Evolutionary conservation across 129 eudicot genomes (phyloP).

Genomic region (Calendula officinalis): DNA sequence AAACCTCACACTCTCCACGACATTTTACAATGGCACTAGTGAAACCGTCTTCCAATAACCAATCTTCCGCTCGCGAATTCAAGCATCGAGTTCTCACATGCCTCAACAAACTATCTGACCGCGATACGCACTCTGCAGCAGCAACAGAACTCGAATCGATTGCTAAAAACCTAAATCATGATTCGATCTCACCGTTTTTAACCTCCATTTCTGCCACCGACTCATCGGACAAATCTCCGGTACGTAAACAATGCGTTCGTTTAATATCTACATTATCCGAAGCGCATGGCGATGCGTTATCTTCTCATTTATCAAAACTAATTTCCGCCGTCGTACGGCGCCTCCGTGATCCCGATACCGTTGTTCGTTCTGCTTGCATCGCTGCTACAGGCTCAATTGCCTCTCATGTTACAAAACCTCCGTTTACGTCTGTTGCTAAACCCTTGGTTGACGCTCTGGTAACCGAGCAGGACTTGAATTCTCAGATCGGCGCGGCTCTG

Average conservation of each 20-base stretch:
- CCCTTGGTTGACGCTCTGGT: slow-evolving; percentile 69
- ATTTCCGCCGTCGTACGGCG: slow-evolving; percentile 67
- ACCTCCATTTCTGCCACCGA: slow-evolving; percentile 73
- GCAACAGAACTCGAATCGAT: slow-evolving; percentile 73
- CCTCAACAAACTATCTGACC: slow-evolving; percentile 80
- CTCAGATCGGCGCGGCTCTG: slow-evolving; percentile 78
- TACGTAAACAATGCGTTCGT: slow-evolving; percentile 63
- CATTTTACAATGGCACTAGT: slow-evolving; percentile 38
- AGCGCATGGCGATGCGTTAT: slow-evolving; percentile 54
- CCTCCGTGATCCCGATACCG: slow-evolving; percentile 72
- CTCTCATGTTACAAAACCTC: slow-evolving; percentile 46
- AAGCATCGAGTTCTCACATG: slow-evolving; percentile 73
- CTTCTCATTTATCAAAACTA: slow-evolving; percentile 67
- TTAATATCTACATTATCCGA: slow-evolving; percentile 63
- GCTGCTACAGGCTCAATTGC: slow-evolving; percentile 59
- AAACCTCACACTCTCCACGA: neutral
- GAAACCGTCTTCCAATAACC: slow-evolving; percentile 41
- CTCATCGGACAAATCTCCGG: slow-evolving; percentile 68
- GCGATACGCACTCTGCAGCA: slow-evolving; percentile 84
- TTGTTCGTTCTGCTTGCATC: slow-evolving; percentile 70
- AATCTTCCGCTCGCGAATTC: slow-evolving; percentile 57
- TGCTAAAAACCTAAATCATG: slow-evolving; percentile 48
- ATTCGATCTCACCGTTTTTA: slow-evolving; percentile 54
- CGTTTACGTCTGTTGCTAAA: slow-evolving; percentile 53
- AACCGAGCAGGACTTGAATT: slow-evolving; percentile 70